Base-by-base conservation (phyloP, 2,329 filamentous ascomycete genomes). In the Pyrenophora seminiperda region DNA sequence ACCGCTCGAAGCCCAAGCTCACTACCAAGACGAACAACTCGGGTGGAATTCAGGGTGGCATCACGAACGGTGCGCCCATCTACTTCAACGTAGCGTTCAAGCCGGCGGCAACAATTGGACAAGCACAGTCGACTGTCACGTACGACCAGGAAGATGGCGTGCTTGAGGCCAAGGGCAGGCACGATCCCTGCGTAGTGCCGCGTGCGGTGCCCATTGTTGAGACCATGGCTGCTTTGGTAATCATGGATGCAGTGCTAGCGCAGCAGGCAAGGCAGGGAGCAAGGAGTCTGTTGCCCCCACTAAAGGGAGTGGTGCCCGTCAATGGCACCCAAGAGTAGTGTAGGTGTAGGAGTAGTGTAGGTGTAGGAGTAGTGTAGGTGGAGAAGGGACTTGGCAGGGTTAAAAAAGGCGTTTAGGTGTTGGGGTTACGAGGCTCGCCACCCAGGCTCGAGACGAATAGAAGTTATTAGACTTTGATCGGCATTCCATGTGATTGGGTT, bases 31-130 rank as follows among this genome's bases (percentile, higher is more conserved):
- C 93, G 19, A 97, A 97, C 79, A 91, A 96, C 79, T 93, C 88
- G 2, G 93, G 93, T 10, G 94, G 93, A 58, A 90, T 97, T 62
- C 93, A 97, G 77, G 94, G 93, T 34, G 93, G 93, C 43, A 97
- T 97, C 75, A 88, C 89, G 41, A 97, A 97, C 74, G 94, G 93
- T 50, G 90, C 90, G 30, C 88, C 87, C 51, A 91, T 97, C 77
- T 97, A 94, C 81, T 97, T 97, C 83, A 86, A 89, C 41, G 87
- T 96, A 4, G 92, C 85, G 13, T 97, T 97, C 84, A 97, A 97
- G 81, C 90, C 93, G 7, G 86, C 93, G 2, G 92, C 93, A 22
- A 97, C 94, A 3, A 97, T 97, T 69, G 88, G 90, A 37, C 88
- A 93, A 76, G 88, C 89, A 34, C 93, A 97, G 78, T 82, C 81